Conservation (phyloP, 371 early-diverging fungal species). For the Syncephalastrum contaminatum region DNA sequence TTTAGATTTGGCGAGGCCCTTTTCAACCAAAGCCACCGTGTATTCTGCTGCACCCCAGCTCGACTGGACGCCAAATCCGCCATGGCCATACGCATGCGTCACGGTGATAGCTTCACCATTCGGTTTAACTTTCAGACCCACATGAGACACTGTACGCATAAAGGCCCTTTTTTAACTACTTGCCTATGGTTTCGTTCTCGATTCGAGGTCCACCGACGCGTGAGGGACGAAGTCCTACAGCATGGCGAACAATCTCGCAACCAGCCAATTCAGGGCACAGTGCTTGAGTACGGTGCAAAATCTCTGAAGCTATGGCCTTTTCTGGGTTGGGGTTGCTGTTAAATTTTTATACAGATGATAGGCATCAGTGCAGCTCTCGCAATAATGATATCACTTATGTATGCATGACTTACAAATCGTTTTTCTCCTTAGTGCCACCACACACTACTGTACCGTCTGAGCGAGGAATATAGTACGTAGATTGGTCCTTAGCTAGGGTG, state of each 20-base stretch:
- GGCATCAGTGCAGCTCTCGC: background rate
- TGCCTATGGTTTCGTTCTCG: conserved; percentile 58
- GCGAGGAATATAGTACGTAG: conserved; percentile 80
- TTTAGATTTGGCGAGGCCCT: conserved; percentile 20
- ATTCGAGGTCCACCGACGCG: conserved; percentile 67
- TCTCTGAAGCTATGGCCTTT: conserved; percentile 15
- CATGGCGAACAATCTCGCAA: conserved; percentile 57
- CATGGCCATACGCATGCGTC: conserved; percentile 83
- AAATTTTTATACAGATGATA: background rate
- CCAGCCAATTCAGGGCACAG: conserved; percentile 31
- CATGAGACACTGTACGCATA: conserved; percentile 6
- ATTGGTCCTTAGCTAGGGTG: conserved; percentile 19
- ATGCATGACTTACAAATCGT: conserved; percentile 52
- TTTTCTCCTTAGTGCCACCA: conserved; percentile 71
- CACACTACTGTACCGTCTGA: conserved; percentile 73
- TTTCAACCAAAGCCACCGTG: conserved; percentile 45
- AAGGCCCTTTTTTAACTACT: conserved; percentile 5
- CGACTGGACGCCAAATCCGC: conserved; percentile 69
- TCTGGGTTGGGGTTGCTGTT: conserved; percentile 30
- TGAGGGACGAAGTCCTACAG: conserved; percentile 72
- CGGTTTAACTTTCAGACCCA: conserved; percentile 6
- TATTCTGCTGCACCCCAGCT: conserved; percentile 74
- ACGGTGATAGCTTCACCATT: conserved; percentile 40
- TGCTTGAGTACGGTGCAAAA: conserved; percentile 14
- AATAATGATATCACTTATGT: conserved; percentile 1